These are phyloP conservation scores for Agaricus blazei DNA, from an alignment of 768 basidiomycete genomes.

Conservation along the genomic window DNA sequence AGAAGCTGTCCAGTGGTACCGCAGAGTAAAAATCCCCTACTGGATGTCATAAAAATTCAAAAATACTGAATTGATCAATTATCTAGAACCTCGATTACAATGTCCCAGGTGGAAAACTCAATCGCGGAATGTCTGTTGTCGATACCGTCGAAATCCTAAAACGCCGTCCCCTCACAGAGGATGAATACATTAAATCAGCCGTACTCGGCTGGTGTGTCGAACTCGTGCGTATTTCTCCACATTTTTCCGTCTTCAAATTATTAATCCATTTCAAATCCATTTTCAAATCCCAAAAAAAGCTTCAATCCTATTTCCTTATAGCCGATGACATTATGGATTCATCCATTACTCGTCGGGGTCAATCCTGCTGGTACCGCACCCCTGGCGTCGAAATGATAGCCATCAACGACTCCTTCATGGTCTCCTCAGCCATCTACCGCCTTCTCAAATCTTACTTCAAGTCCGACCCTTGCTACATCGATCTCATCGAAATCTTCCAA, in stretches of 20 bases:
- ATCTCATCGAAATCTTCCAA: slow-evolving; percentile 88
- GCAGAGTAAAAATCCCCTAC: slow-evolving; percentile 45
- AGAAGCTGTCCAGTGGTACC: slow-evolving; percentile 84
- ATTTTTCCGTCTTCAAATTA: neutral
- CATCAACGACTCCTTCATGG: slow-evolving; percentile 96
- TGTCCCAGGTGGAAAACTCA: slow-evolving; percentile 94
- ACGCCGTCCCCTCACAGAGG: slow-evolving; percentile 61
- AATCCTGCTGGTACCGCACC: slow-evolving; percentile 89
- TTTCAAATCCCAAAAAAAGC: slow-evolving; percentile 32
- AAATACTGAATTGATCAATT: neutral
- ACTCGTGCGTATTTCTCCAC: slow-evolving; percentile 51
- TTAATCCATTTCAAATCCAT: neutral
- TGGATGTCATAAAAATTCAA: neutral
- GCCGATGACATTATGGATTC: slow-evolving; percentile 97
- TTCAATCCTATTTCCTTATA: slow-evolving; percentile 97
- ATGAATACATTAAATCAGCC: slow-evolving; percentile 86
- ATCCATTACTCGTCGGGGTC: slow-evolving; percentile 88
- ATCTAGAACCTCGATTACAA: slow-evolving; percentile 84
- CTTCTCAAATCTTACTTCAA: slow-evolving; percentile 59
- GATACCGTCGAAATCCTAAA: slow-evolving; percentile 89
- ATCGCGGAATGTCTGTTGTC: slow-evolving; percentile 93
- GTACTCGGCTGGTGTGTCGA: slow-evolving; percentile 95
- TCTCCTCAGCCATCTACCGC: slow-evolving; percentile 89
- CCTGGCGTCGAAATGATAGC: slow-evolving; percentile 73
- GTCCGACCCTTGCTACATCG: slow-evolving; percentile 73